Evolutionary conservation across 768 basidiomycete genomes (phyloP), one percentile per base, ranked within the genome.

Genomic region (Vishniacozyma victoriae): DNA sequence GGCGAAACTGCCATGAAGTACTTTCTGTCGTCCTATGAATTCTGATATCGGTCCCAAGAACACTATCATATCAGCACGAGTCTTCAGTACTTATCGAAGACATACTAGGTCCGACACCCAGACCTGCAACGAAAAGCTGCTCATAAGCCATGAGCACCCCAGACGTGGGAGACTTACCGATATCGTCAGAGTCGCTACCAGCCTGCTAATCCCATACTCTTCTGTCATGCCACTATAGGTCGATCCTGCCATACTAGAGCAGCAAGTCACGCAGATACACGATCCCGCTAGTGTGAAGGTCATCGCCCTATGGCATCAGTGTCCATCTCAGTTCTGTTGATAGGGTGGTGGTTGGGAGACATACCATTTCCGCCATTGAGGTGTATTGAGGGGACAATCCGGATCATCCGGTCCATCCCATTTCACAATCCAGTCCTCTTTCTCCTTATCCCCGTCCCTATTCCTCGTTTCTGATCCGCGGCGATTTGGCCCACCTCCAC

Each of bases 1-100:
- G 1, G 73, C 54, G 53, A 83, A 87, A 0, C 84, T 82, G 3
- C 76, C 56, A 12, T 76, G 74, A 63, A 88, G 86, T 12, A 87
- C 77, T 35, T 76, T 64, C 46, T 79, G 81, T 38, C 82, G 75
- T 2, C 87, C 85, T 59, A 81, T 79, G 15, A 85, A 76, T 55
- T 83, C 79, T 16, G 74, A 62, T 2, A 73, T 42, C 0, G 73
- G 74, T 0, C 67, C 73, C 5, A 43, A 64, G 72, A 80, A 20
- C 71, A 73, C 58, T 56, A 43, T 36, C 72, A 46, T 22, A 69
- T 71, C 3, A 52, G n/a, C n/a, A n/a, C n/a, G n/a, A n/a, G 36
- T 11, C 75, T 72, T n/a, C 35, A 24, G 11, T 24, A 15, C 31
- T 76, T 19, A 4, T 64, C 3, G 19, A 15, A 26, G 27, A 1